Base-by-base conservation (phyloP, 2,329 filamentous ascomycete species). In the Xylaria hypoxylon region DNA sequence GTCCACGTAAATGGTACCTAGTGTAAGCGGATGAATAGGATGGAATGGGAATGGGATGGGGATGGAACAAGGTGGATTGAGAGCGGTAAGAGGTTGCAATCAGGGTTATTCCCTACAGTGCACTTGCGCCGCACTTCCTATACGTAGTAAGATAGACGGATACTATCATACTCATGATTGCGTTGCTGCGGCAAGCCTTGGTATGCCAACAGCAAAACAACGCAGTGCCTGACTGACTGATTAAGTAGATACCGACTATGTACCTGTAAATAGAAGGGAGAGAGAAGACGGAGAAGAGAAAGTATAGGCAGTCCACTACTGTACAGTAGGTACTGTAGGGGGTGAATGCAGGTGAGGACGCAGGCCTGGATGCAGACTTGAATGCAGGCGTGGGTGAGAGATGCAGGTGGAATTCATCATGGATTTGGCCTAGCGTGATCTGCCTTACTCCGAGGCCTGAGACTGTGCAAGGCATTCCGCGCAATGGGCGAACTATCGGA, bases 401-500 rank as follows among this genome's bases (percentile, higher is more conserved):
- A n/a, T 40, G 51, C 31, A 53, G 50, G 50, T 53, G 50, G 19
- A 40, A 53, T 40, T 38, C 24, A 13, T 5, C 19, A 26, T 24
- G 31, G 19, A 53, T 53, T 38, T 5, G 50, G 50, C 17, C 28
- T 55, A 55, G 51, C 35, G 51, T 55, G 52, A 55, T 55, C 52
- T 55, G 52, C 22, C 52, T 47, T 10, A 47, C 44, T 47, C 44
- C 44, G 45, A 28, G 22, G 11, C 11, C 15, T 15, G 48, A 55
- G 24, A 64, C 45, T 59, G 55, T 51, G 26, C 47, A 40, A 24
- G 38, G 4, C 19, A 19, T 58, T 53, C 53, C 52, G 33, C 19
- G 35, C 40, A n/a, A 64, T 42, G 35, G 53, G 50, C 40, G 48
- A 60, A 51, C 47, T 57, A 61, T 65, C 65, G 65, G 58, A 48